Conservation (phyloP, 768 basidiomycete genomes). For the Russula dissimulans region DNA sequence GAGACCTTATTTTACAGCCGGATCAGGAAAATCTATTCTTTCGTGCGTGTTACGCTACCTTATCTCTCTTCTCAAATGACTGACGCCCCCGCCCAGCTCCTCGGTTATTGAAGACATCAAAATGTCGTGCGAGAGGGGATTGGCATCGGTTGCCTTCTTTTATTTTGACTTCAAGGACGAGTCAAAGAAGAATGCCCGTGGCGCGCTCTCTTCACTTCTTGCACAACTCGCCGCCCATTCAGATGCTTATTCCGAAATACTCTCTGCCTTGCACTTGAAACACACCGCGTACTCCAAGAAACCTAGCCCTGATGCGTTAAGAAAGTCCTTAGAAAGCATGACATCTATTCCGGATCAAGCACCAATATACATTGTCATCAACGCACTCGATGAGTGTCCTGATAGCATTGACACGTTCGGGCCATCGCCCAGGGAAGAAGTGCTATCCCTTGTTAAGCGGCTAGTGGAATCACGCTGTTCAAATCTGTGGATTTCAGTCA, state of each 20-base stretch:
- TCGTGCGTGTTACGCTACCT: not conserved
- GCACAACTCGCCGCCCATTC: not conserved
- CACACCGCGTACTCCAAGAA: not conserved
- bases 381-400: not conserved
- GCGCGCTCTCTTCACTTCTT: not conserved
- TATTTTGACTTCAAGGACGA: not conserved
- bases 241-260: not conserved
- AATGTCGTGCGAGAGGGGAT: not conserved
- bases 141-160: not conserved
- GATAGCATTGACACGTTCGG: not conserved
- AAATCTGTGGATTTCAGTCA: not conserved
- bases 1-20: not conserved
- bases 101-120: not conserved
- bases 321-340: not conserved
- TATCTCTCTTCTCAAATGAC: too few species aligned
- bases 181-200: not conserved
- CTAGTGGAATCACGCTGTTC: not conserved
- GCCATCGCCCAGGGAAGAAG: not conserved
- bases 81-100: not conserved
- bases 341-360: not conserved
- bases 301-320: not conserved
- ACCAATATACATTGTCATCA: not conserved
- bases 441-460: not conserved
- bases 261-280: not conserved
- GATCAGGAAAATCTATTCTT: not conserved